These are phyloP conservation scores for Dactylellina drechsleri DNA, from an alignment of 2,329 filamentous ascomycete genomes.

Conservation along the genomic window DNA sequence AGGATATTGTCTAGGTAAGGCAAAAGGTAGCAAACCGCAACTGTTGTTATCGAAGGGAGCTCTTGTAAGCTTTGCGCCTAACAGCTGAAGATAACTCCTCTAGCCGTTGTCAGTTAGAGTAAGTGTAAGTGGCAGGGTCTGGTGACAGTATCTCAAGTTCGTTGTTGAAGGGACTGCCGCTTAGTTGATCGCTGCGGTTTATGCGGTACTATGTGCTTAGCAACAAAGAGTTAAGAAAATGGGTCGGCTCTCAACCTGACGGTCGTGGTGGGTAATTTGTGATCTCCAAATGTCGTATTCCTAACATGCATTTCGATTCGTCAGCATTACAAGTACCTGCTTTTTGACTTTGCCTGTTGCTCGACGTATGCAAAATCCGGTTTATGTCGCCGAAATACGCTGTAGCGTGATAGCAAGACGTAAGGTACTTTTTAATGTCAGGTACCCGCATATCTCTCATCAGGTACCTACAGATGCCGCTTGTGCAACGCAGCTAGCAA, in stretches of 20 bases:
- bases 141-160: constrained; percentile 22
- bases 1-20: constrained; percentile 33
- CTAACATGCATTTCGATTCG: constrained; percentile 41
- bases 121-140: constrained; percentile 27
- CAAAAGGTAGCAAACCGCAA: constrained; percentile 37
- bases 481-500: constrained; percentile 25
- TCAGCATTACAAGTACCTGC: constrained; percentile 46
- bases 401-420: constrained; percentile 59
- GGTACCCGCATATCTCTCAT: constrained; percentile 53
- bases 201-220: constrained; percentile 28
- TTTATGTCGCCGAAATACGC: constrained; percentile 56
- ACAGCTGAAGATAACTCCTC: constrained; percentile 16
- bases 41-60: constrained; percentile 22
- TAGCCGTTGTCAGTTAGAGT: constrained; percentile 40
- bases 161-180: constrained; percentile 48
- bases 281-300: constrained; percentile 32
- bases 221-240: constrained; percentile 28
- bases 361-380: constrained; percentile 58
- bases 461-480: constrained; percentile 49
- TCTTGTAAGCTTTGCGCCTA: constrained; percentile 21
- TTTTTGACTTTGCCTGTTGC: constrained; percentile 34
- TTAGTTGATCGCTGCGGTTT: constrained; percentile 45
- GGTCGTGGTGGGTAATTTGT: constrained; percentile 35
- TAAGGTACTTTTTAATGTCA: constrained; percentile 55
- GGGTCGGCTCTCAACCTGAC: neutral